Percentiles rank a stretch among this genome's conserved stretches.
Evolutionary conservation across 108 stramenopile genomes (phyloP).

Genomic region (Fistulifera pelliculosa): DNA sequence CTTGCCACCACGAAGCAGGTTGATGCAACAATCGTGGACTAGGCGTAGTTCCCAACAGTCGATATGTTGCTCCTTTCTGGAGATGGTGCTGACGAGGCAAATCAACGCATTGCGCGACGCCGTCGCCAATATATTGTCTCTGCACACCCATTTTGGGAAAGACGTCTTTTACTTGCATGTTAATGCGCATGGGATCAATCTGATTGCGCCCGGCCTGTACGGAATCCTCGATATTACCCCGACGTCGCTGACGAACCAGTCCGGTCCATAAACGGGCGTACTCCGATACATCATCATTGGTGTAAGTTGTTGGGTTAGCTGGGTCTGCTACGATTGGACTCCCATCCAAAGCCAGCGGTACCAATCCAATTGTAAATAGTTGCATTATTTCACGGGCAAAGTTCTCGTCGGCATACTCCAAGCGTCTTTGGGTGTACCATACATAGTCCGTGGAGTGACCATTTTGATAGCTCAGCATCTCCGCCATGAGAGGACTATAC

Average conservation of each 20-base stretch:
- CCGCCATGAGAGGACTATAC: conserved; percentile 39
- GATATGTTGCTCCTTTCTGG: conserved; percentile 37
- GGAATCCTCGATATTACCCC: conserved; percentile 32
- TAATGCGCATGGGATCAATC: conserved; percentile 61
- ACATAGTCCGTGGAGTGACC: too few relatives aligned
- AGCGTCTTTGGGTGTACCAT: too few relatives aligned
- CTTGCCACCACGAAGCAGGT: neutral
- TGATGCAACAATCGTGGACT: conserved; percentile 14
- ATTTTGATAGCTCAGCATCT: conserved; percentile 15
- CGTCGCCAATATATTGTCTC: conserved; percentile 60
- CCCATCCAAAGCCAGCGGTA: conserved; percentile 33
- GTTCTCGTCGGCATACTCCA: conserved; percentile 35
- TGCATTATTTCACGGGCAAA: conserved; percentile 51
- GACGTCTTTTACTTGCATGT: conserved; percentile 30
- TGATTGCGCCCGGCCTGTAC: conserved; percentile 6
- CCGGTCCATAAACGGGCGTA: conserved; percentile 45
- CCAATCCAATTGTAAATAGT: conserved; percentile 43
- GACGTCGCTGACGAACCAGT: conserved; percentile 11
- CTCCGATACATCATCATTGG: conserved; percentile 32
- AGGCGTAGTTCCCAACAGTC: conserved; percentile 27
- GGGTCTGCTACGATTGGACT: conserved; percentile 19
- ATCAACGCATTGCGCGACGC: conserved; percentile 31
- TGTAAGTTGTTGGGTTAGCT: conserved; percentile 20
- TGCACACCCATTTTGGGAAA: conserved; percentile 63
- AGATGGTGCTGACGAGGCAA: conserved; percentile 42